phyloP scores from a whole-genome alignment of 2,329 filamentous ascomycete species.

The Beauveria sp. region DNA sequence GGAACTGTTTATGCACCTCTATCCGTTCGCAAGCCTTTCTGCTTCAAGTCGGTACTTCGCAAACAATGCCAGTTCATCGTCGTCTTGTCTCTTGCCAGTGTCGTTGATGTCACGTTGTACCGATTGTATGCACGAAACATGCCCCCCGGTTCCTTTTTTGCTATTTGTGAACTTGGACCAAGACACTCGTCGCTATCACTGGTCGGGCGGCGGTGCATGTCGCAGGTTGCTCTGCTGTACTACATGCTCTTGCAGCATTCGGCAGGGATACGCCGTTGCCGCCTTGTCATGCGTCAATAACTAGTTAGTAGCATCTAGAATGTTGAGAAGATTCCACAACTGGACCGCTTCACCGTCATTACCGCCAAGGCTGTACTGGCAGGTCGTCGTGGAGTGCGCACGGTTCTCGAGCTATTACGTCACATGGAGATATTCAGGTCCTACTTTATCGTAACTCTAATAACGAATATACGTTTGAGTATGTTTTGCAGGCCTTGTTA shows the following conservation, averaged over 20 bases:
- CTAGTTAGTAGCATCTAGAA: not conserved
- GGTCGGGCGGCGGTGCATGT: not conserved
- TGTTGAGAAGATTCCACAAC: not conserved
- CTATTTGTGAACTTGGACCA: not conserved
- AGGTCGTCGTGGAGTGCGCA: not conserved
- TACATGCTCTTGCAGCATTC: not conserved
- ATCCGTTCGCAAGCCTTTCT: not conserved
- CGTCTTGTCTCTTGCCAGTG: not conserved
- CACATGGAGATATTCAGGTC: not conserved
- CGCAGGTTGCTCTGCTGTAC: not conserved
- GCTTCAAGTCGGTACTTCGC: slow-evolving; percentile 2
- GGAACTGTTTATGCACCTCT: not conserved
- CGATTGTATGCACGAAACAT: not conserved
- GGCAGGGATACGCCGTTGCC: not conserved
- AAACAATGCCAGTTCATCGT: not conserved
- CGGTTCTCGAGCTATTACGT: not conserved
- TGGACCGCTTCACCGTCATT: too few species aligned
- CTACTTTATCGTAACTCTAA: not conserved
- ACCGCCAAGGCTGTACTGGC: not conserved
- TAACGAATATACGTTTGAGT: too few species aligned
- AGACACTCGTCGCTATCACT: not conserved
- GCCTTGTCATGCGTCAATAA: not conserved
- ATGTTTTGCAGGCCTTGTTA: too few species aligned
- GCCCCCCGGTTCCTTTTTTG: not conserved
- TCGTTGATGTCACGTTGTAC: slow-evolving; percentile 4